Percentiles rank a stretch among this genome's conserved stretches.
Evolutionary conservation across 2,329 filamentous ascomycete species (phyloP).

Genomic region (Botrytis hyacinthi): DNA sequence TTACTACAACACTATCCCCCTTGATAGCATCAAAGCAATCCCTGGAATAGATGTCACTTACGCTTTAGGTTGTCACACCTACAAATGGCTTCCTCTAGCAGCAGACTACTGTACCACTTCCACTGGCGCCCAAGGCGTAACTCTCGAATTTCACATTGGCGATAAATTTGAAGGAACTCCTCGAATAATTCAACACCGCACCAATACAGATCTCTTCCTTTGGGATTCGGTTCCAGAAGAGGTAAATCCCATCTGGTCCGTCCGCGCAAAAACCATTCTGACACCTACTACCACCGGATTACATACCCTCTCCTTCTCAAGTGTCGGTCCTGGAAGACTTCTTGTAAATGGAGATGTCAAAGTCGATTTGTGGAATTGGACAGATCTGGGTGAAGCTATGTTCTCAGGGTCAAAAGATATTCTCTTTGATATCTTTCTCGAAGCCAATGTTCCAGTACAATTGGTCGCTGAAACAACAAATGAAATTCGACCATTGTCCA

Average conservation of each 20-base stretch:
- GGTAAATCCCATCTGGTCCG: slow-evolving; percentile 61
- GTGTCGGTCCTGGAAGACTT: slow-evolving; percentile 61
- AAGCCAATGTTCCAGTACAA: slow-evolving; percentile 58
- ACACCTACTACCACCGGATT: slow-evolving; percentile 58
- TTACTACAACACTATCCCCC: slow-evolving; percentile 64
- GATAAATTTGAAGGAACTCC: slow-evolving; percentile 61
- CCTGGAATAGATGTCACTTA: slow-evolving; percentile 57
- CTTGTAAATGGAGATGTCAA: slow-evolving; percentile 58
- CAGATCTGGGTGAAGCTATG: slow-evolving; percentile 67
- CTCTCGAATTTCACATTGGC: slow-evolving; percentile 62
- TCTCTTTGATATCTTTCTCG: slow-evolving; percentile 58
- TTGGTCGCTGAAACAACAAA: slow-evolving; percentile 65
- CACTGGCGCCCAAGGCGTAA: slow-evolving; percentile 58
- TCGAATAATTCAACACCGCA: slow-evolving; percentile 55
- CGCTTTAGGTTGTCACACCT: slow-evolving; percentile 60
- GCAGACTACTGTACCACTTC: slow-evolving; percentile 57
- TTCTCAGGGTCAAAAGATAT: slow-evolving; percentile 67
- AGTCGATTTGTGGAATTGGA: slow-evolving; percentile 68
- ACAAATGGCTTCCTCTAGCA: slow-evolving; percentile 64
- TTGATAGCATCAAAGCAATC: slow-evolving; percentile 58
- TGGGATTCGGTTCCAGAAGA: slow-evolving; percentile 67
- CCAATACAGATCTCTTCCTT: slow-evolving; percentile 65
- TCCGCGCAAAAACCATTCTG: slow-evolving; percentile 50
- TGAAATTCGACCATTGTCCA: slow-evolving; percentile 59
- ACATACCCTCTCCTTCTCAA: slow-evolving; percentile 67